Conservation (phyloP, 1,139 yeast genomes). For the Torulaspora globosa region DNA sequence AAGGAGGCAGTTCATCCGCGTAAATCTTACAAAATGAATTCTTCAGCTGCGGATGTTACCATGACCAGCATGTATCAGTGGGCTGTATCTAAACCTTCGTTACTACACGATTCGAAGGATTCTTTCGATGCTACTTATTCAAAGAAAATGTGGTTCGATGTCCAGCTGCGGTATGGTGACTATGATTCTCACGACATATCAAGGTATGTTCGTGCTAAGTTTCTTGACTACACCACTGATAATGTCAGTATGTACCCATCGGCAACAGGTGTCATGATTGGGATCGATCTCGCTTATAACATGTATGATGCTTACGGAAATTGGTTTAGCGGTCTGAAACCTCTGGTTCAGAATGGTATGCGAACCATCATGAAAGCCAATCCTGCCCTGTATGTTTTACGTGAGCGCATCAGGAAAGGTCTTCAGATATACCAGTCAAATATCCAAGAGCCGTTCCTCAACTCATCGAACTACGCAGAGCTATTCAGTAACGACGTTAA, state of each 20-base stretch:
- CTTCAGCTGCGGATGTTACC: constrained; percentile 89
- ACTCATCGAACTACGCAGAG: constrained; percentile 86
- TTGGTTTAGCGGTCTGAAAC: constrained; percentile 95
- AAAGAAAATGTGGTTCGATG: constrained; percentile 89
- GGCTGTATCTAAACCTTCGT: constrained; percentile 81
- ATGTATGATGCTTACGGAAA: constrained; percentile 96
- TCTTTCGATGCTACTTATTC: constrained; percentile 43
- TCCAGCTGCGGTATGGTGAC: constrained; percentile 93
- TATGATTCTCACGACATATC: constrained; percentile 97
- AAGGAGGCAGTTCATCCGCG: constrained; percentile 95
- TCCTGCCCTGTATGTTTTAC: constrained; percentile 84
- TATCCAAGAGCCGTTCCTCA: constrained; percentile 87
- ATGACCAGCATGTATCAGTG: constrained; percentile 73
- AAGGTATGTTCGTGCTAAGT: constrained; percentile 89
- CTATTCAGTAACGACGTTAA: constrained; percentile 79
- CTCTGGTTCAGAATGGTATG: constrained; percentile 87
- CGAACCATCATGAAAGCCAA: constrained; percentile 90
- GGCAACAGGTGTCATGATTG: constrained; percentile 87
- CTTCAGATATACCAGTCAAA: constrained; percentile 89
- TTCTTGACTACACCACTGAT: constrained; percentile 87
- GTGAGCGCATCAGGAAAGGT: constrained; percentile 93
- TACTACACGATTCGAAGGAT: constrained; percentile 62
- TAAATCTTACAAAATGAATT: constrained; percentile 94
- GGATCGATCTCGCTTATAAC: constrained; percentile 90
- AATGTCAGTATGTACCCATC: constrained; percentile 84